Percentiles rank a stretch among this genome's conserved stretches.
phyloP scores from a whole-genome alignment of 345 rosid species.

The Capsella bursapastoris region DNA sequence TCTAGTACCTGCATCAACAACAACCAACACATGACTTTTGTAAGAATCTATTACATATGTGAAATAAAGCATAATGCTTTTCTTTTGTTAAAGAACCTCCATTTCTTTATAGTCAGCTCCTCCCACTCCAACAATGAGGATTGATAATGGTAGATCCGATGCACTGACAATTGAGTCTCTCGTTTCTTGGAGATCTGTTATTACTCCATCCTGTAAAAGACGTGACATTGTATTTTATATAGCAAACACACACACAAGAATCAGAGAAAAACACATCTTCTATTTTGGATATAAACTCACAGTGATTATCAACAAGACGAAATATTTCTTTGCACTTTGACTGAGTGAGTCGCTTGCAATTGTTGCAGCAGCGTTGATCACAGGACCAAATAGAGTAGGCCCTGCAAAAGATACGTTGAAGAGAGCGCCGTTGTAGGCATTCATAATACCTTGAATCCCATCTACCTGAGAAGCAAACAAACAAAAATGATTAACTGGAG shows the following conservation, averaged over 20 bases:
- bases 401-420: constrained; percentile 96
- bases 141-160: constrained; percentile 88
- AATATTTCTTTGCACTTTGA: constrained; percentile 60
- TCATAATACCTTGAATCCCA: constrained; percentile 88
- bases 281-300: constrained; percentile 46
- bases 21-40: not conserved
- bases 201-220: constrained; percentile 78
- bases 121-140: constrained; percentile 95
- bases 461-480: constrained; percentile 61
- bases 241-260: constrained; percentile 16
- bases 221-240: constrained; percentile 1
- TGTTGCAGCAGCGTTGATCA: constrained; percentile 70
- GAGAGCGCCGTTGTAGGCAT: constrained; percentile 80
- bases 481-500: not conserved
- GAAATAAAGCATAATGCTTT: not conserved
- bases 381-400: constrained; percentile 95
- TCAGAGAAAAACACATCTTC: not conserved
- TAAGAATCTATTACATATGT: not conserved
- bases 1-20: constrained; percentile 62
- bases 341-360: constrained; percentile 79
- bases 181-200: constrained; percentile 97
- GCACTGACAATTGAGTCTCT: constrained; percentile 91
- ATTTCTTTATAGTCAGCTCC: constrained; percentile 99
- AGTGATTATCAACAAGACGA: constrained; percentile 84
- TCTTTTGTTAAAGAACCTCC: constrained; percentile 61